Percentiles rank a stretch among this genome's conserved stretches.
Evolutionary conservation across 768 basidiomycete species (phyloP).

Genomic region (Leccinum subtestaceum): DNA sequence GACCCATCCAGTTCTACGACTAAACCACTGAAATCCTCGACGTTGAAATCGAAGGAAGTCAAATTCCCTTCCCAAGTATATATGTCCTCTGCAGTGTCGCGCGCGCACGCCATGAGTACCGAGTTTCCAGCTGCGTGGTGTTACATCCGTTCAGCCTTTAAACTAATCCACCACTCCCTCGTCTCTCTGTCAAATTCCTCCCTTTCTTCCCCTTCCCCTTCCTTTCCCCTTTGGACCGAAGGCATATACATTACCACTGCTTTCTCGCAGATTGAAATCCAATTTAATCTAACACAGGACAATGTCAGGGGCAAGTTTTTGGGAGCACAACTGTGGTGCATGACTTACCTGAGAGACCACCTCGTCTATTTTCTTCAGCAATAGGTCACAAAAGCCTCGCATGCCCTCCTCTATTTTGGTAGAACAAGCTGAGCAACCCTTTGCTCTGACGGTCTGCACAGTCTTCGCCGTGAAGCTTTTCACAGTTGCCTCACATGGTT

Average conservation of each 20-base stretch:
- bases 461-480: not conserved
- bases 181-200: too few relatives aligned
- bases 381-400: constrained; percentile 14
- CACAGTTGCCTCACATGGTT: constrained; percentile 15
- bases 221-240: too few relatives aligned
- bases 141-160: too few relatives aligned
- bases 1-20: constrained; percentile 12
- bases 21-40: constrained; percentile 5
- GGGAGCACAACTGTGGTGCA: not conserved
- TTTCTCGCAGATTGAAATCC: not conserved
- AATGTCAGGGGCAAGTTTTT: not conserved
- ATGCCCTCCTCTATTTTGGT: constrained; percentile 3
- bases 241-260: too few relatives aligned
- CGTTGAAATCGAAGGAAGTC: constrained; percentile 4
- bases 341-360: not conserved
- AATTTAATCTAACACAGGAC: not conserved
- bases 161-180: too few relatives aligned
- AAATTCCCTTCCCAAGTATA: too few relatives aligned
- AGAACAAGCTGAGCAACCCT: constrained; percentile 4
- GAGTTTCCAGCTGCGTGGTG: too few relatives aligned
- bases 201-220: too few relatives aligned
- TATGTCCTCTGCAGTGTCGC: too few relatives aligned
- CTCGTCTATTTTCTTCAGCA: not conserved
- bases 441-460: not conserved
- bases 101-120: too few relatives aligned